These are phyloP conservation scores for Phyllosticta ampelicida DNA, from an alignment of 2,329 filamentous ascomycete genomes.

Conservation along the genomic window DNA sequence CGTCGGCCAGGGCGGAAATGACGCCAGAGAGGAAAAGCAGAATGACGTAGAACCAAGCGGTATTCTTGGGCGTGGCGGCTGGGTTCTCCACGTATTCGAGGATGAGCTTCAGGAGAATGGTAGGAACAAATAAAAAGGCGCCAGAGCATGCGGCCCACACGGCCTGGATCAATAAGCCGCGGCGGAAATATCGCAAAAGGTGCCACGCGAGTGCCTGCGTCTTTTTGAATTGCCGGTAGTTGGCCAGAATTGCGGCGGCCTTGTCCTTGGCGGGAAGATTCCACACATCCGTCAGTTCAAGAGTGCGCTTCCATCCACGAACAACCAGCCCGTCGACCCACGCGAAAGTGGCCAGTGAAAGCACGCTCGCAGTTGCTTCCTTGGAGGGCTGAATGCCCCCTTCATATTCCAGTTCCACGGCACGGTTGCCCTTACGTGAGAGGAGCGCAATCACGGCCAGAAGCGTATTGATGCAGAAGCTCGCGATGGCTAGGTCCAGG, in stretches of 20 bases:
- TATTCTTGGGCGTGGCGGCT: constrained; percentile 62
- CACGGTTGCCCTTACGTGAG: constrained; percentile 85
- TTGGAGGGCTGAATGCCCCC: constrained; percentile 76
- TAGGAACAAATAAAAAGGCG: constrained; percentile 82
- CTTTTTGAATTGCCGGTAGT: constrained; percentile 79
- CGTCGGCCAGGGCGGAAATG: constrained; percentile 70
- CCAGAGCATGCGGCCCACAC: constrained; percentile 69
- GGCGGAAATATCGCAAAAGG: constrained; percentile 74
- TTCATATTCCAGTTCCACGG: constrained; percentile 79
- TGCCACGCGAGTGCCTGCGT: constrained; percentile 70
- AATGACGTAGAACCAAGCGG: constrained; percentile 93
- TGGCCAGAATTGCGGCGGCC: constrained; percentile 64
- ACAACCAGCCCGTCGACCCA: constrained; percentile 89
- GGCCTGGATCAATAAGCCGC: constrained; percentile 64
- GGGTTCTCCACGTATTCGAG: constrained; percentile 89
- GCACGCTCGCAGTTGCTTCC: constrained; percentile 77
- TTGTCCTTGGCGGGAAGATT: constrained; percentile 84
- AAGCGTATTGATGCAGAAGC: constrained; percentile 65
- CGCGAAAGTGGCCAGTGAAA: constrained; percentile 76
- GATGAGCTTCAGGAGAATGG: constrained; percentile 80
- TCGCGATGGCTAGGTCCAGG: constrained; percentile 55
- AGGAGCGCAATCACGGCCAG: constrained; percentile 67
- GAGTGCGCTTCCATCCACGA: constrained; percentile 74
- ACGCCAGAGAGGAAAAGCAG: constrained; percentile 75
- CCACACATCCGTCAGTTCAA: constrained; percentile 83